Percentiles rank a stretch among this genome's conserved stretches.
Conservation (phyloP, 116 monocot genomes). For the Phalaenopsis hybrid region DNA sequence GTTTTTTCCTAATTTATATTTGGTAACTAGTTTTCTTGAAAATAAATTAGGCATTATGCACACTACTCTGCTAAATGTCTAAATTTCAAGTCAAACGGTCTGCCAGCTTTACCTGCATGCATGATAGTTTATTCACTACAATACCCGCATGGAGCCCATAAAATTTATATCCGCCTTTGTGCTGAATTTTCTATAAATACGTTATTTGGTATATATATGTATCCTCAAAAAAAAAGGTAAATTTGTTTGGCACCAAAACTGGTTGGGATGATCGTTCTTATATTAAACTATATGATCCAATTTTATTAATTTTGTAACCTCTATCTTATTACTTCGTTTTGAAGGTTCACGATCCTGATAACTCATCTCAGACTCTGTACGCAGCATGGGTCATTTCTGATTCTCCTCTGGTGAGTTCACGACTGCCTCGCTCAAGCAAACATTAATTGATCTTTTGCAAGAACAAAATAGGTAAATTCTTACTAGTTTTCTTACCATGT, state of each 20-base stretch:
- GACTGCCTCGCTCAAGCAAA: neutral
- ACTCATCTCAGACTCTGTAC: conserved; percentile 55
- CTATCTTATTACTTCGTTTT: neutral
- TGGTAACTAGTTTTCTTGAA: too few species aligned
- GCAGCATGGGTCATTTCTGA: conserved; percentile 50
- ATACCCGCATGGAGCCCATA: neutral
- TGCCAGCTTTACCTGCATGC: too few species aligned
- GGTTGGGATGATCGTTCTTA: neutral
- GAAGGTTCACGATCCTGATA: conserved; percentile 75
- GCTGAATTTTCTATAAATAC: too few species aligned
- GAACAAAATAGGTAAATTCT: neutral
- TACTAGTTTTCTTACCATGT: neutral
- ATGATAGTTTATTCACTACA: neutral
- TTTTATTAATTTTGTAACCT: neutral
- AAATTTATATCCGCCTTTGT: too few species aligned
- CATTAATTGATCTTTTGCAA: neutral
- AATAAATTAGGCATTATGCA: too few species aligned
- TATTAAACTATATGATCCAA: neutral
- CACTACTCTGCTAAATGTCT: too few species aligned
- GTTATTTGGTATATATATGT: too few species aligned
- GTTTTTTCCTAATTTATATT: too few species aligned
- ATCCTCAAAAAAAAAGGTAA: too few species aligned
- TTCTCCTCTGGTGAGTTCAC: conserved; percentile 39
- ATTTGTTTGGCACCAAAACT: too few species aligned
- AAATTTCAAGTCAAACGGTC: too few species aligned